Evolutionary conservation across 305 asterid species (phyloP), one percentile per base, ranked within the genome.

Genomic region (Fraxinus velutina): DNA sequence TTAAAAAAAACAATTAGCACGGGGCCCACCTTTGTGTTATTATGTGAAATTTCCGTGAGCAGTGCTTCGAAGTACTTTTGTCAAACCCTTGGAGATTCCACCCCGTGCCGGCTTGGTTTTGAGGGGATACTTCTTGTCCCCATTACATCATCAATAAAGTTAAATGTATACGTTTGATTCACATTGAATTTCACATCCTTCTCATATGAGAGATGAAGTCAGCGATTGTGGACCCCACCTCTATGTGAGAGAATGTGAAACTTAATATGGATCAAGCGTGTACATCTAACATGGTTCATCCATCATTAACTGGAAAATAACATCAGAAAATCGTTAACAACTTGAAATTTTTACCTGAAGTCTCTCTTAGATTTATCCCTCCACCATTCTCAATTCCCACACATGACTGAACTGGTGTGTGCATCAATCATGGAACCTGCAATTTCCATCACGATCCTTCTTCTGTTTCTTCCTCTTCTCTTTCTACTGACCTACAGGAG

Each of bases 341-440:
- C 50, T 8, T 2, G 50, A 39, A 39, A 6, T 6, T 36, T 36
- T 36, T 36, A 10, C 42, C 42, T 36, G 1, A 36, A 6, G 2
- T 39, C 13, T 8, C 50, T 9, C 15, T 2, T 39, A 39, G 10
- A 9, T 8, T 39, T 39, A 36, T 1, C 3, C 7, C 72, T 62
- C 33, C 15, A 24, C 72, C n/a, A 9, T 24, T 64, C 5, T 64
- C 72, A 64, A 24, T 1, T 6, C 10, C 72, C 72, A 24, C 5
- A 22, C 33, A 62, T 6, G 1, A 17, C 22, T 15, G 66, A 60
- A 62, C n/a, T 42, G 19, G 24, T 55, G 24, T 17, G 9, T 1
- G 17, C 29, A 22, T 24, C 50, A 78, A 42, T 7, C 68, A 79
- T 80, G 83, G 83, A 32, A 55, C 33, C 83, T 47, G 37, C 60